Percentiles rank a stretch among this genome's conserved stretches.
Evolutionary conservation across 257 asterid species (phyloP).

Genomic region (Eucommia ulmoides): DNA sequence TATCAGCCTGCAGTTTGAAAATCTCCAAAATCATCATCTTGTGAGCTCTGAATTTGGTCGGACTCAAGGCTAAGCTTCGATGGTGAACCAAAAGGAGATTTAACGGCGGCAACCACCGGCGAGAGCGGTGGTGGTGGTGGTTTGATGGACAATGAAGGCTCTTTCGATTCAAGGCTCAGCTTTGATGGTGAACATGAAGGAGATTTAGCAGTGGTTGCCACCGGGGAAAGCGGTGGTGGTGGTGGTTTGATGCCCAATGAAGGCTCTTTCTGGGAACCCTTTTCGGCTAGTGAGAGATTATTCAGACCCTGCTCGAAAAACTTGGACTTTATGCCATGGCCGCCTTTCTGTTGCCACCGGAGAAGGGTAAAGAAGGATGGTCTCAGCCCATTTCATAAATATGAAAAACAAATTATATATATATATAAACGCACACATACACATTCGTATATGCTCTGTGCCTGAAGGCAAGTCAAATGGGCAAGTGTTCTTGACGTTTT

Average conservation of each 20-base stretch:
- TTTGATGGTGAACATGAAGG: slow-evolving; percentile 26
- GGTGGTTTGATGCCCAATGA: slow-evolving; percentile 47
- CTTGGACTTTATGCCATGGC: slow-evolving; percentile 49
- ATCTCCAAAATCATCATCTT: slow-evolving; percentile 93
- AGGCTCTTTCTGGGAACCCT: slow-evolving; percentile 30
- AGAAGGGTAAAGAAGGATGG: neutral
- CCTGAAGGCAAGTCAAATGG: too few relatives aligned
- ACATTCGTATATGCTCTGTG: too few relatives aligned
- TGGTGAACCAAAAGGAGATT: too few relatives aligned
- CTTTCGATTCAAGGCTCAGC: slow-evolving; percentile 23
- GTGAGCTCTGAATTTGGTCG: slow-evolving; percentile 25
- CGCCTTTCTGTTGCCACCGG: slow-evolving; percentile 37
- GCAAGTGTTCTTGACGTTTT: too few relatives aligned
- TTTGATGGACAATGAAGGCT: slow-evolving; percentile 20
- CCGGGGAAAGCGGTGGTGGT: slow-evolving; percentile 52
- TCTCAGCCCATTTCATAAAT: neutral
- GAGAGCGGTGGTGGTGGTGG: too few relatives aligned
- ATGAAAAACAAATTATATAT: too few relatives aligned
- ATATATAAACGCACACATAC: too few relatives aligned
- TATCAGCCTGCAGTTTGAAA: slow-evolving; percentile 82
- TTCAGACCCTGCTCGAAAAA: slow-evolving; percentile 76
- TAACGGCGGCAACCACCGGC: too few relatives aligned
- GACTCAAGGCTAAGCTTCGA: slow-evolving; percentile 20
- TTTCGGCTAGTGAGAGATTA: slow-evolving; percentile 59
- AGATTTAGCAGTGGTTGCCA: slow-evolving; percentile 43